These are phyloP conservation scores for Aspergillus conjunctus DNA, from an alignment of 495 filamentous ascomycete species.

Conservation along the genomic window DNA sequence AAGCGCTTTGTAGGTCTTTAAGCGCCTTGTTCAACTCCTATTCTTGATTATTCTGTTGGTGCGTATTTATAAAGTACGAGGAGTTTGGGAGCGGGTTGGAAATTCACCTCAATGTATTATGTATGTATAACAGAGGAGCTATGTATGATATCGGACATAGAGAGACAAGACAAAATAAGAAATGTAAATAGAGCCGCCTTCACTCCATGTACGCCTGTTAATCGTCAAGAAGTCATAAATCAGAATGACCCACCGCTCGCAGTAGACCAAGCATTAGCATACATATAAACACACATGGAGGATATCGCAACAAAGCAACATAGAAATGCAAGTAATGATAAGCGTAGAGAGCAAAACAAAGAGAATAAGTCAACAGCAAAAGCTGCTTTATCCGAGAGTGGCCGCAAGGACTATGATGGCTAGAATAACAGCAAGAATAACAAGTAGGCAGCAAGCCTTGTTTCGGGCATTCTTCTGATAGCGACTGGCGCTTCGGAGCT, in stretches of 20 bases:
- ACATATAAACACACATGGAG: constrained; percentile 23
- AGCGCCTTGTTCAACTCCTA: constrained; percentile 6
- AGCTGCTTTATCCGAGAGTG: constrained; percentile 55
- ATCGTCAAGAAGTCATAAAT: constrained; percentile 15
- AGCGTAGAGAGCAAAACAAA: not conserved
- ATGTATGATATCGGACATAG: constrained; percentile 43
- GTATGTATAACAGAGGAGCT: constrained; percentile 41
- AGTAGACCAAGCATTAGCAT: constrained; percentile 15
- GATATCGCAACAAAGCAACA: constrained; percentile 31
- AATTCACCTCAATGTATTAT: constrained; percentile 36
- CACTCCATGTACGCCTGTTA: constrained; percentile 23
- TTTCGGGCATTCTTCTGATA: constrained; percentile 93
- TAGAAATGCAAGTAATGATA: constrained; percentile 2
- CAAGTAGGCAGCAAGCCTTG: constrained; percentile 86
- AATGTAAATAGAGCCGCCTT: constrained; percentile 25
- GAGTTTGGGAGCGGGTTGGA: constrained; percentile 32
- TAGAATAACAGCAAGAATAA: constrained; percentile 89
- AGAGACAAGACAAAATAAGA: constrained; percentile 15
- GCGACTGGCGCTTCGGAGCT: constrained; percentile 77
- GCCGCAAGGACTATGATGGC: constrained; percentile 87
- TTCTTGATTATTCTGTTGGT: constrained; percentile 16
- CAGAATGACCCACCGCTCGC: constrained; percentile 2
- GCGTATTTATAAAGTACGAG: constrained; percentile 32
- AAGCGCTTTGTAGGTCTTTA: constrained; percentile 61
- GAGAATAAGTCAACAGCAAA: constrained; percentile 9